Evolutionary conservation across 179 eudicot genomes (phyloP), one percentile per base, ranked within the genome.

Genomic region (Carnegiea gigantea): DNA sequence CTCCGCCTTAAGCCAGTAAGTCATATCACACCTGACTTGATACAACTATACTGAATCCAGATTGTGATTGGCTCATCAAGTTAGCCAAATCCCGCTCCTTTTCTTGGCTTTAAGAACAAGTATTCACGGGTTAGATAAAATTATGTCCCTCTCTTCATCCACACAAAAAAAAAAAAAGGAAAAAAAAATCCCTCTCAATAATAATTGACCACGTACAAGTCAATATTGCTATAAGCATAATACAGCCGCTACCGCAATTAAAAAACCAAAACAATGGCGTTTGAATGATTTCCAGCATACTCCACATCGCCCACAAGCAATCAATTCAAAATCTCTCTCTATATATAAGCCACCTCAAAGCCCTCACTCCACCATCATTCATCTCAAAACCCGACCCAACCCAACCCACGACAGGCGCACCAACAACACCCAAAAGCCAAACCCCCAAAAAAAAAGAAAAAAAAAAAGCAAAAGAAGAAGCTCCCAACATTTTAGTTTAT

Each of bases 401-500:
- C 65, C 10, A 59, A 18, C 65, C 2, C 82, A 70, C 62, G 75
- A 70, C 75, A 74, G 77, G 33, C 75, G 24, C 79, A 53, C 86
- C 68, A 76, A 84, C 68, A 53, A 24, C 67, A 43, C 17, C 7
- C 79, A 33, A 82, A 77, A 60, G 60, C 62, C 38, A 65, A 76
- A 28, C 15, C 36, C 60, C 44, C 36, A 33, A 33, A 33, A 33
- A 81, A 59, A 78, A 33, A 38, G 48, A 21, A 67, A 73, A 64
- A 21, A n/a, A 68, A 51, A 81, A 81, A 84, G 92, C 93, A 90
- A 43, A 91, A 82, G 49, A 86, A 28, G 10, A 64, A 64, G 18
- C 38, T 33, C 14, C 43, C 1, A 70, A 70, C 40, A 26, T 67
- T 67, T 67, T 28, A 28, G 0, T 70, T 70, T 36, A 0, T 10